Evolutionary conservation across 495 filamentous ascomycete genomes (phyloP).

Genomic region (Parathielavia appendiculata): DNA sequence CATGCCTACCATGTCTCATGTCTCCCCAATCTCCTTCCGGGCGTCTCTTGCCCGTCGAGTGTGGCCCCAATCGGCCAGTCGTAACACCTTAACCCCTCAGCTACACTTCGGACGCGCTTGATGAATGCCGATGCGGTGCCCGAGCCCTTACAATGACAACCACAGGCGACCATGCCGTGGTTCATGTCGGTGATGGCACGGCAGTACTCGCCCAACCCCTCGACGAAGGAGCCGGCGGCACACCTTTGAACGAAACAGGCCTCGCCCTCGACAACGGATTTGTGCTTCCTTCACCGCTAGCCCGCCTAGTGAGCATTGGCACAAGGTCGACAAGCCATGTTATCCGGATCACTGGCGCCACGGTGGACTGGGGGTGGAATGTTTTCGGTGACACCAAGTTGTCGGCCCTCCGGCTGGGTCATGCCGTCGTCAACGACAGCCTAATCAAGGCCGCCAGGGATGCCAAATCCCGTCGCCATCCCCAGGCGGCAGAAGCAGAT

Average conservation of each 20-base stretch:
- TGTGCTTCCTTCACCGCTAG: conserved; percentile 56
- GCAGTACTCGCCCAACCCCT: not conserved
- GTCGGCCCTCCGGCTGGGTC: conserved; percentile 63
- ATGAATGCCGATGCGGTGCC: not conserved
- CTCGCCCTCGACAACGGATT: conserved; percentile 50
- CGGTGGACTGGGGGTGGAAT: conserved; percentile 60
- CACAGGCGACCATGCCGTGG: not conserved
- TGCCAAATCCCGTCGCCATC: conserved; percentile 29
- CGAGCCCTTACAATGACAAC: not conserved
- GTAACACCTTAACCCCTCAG: not conserved
- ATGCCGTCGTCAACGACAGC: conserved; percentile 61
- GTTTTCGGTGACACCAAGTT: conserved; percentile 64
- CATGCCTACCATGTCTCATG: too few species aligned
- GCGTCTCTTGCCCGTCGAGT: not conserved
- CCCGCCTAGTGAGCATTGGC: conserved; percentile 62
- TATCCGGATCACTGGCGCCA: conserved; percentile 62
- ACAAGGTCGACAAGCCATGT: conserved; percentile 65
- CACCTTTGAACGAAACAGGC: not conserved
- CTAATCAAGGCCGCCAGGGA: conserved; percentile 65
- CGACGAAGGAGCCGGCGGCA: not conserved
- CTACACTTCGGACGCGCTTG: not conserved
- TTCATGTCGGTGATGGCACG: not conserved
- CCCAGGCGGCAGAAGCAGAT: conserved; percentile 49
- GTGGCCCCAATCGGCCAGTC: too few species aligned
- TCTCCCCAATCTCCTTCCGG: not conserved